Base-by-base conservation (phyloP, 2,329 filamentous ascomycete genomes). In the Thelonectria olida region DNA sequence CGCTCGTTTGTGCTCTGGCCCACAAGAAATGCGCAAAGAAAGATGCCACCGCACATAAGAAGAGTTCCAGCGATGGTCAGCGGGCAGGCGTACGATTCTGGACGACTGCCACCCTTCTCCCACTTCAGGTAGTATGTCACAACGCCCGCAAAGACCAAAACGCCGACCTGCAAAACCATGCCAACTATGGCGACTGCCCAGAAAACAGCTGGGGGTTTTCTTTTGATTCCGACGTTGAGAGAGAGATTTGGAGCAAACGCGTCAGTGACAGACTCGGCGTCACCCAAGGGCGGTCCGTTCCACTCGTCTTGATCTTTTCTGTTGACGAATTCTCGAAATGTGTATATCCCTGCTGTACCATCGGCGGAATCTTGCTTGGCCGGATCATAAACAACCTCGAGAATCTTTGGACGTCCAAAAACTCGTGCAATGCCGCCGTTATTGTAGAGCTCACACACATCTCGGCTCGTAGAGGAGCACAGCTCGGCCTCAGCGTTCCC, bases 401-500 rank as follows among this genome's bases (percentile, higher is more conserved):
- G 62, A 4, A 79, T 65, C 25, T 72, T 70, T 0, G 75, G 72
- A 1, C 68, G 66, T 0, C 78, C 76, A 31, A 79, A 59, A 1
- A 75, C 69, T 4, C 78, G 68, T 5, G 69, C 61, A 17, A 79
- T 72, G 5, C 68, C 69, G 1, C 72, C 68, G 1, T 72, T 73
- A 45, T 74, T 71, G 60, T 65, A 80, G 0, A 80, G 61, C 45
- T 54, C 52, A 15, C 52, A 34, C 4, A 79, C 76, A 28, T 79
- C 74, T 0, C 61, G 62, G 3, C 72, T 76, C 0, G 78, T 81
- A 0, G 78, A 81, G 0, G 78, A 74, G 65, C 76, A 78, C 1
- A 82, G 57, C 41, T 82, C 79, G 0, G 72, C 66, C 51, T 82
- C 80, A 0, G 67, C 74, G 1, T 54, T 62, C 0, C 71, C 75